A percentile compares a stretch with the other conserved stretches of the same genome.
Evolutionary conservation across 495 filamentous ascomycete species (phyloP).

Genomic region (Penicillium daleae): DNA sequence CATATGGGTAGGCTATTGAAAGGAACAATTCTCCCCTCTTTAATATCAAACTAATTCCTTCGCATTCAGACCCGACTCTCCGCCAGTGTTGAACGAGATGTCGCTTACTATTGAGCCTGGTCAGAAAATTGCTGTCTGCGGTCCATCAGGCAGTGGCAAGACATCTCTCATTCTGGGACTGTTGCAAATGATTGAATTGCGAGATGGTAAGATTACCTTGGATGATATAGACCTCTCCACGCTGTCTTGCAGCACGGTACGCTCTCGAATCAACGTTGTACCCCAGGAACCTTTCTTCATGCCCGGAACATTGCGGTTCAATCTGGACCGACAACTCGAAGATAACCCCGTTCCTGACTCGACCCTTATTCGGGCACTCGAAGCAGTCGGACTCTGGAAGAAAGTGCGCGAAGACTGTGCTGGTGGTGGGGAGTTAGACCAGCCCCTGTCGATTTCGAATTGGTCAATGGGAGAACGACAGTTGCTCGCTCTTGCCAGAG

Average conservation of each 20-base stretch:
- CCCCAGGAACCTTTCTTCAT: conserved; percentile 60
- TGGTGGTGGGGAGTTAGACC: conserved; percentile 20
- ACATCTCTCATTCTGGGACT: conserved; percentile 45
- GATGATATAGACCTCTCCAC: conserved; percentile 47
- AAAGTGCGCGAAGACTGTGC: conserved; percentile 17
- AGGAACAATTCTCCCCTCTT: background rate
- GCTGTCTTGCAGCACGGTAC: conserved; percentile 34
- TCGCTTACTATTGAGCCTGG: conserved; percentile 30
- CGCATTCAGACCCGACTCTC: background rate
- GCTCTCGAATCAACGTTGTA: conserved; percentile 40
- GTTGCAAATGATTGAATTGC: conserved; percentile 46
- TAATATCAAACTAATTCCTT: conserved; percentile 3
- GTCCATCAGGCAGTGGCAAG: conserved; percentile 48
- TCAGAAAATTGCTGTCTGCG: conserved; percentile 38
- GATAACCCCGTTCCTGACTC: conserved; percentile 11
- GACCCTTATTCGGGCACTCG: conserved; percentile 10
- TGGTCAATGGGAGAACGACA: conserved; percentile 31
- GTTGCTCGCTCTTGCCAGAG: conserved; percentile 29
- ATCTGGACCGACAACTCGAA: conserved; percentile 45
- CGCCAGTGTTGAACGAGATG: conserved; percentile 23
- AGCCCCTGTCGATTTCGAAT: conserved; percentile 6
- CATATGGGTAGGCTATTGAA: conserved; percentile 9
- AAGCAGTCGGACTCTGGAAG: conserved; percentile 27
- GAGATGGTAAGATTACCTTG: conserved; percentile 37
- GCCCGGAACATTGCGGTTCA: conserved; percentile 48